Conservation (phyloP, 805 yeast genomes). For the Candida succiphila region DNA sequence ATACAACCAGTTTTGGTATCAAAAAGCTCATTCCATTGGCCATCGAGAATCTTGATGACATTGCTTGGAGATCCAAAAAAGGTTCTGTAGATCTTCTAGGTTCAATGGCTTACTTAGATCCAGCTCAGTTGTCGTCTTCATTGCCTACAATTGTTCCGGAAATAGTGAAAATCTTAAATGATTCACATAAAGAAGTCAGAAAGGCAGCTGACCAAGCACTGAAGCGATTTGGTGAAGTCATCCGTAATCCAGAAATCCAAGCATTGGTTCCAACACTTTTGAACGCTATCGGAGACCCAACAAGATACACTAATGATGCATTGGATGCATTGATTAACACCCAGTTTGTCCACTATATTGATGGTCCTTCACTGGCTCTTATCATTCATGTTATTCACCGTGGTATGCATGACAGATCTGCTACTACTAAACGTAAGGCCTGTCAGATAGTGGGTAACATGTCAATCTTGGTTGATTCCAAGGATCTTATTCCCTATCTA, state of each 20-base stretch:
- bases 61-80: conserved; percentile 93
- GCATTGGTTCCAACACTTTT: conserved; percentile 78
- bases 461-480: conserved; percentile 89
- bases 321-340: conserved; percentile 79
- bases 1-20: conserved; percentile 88
- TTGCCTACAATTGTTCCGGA: conserved; percentile 90
- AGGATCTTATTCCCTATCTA: conserved; percentile 79
- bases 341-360: conserved; percentile 94
- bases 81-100: conserved; percentile 96
- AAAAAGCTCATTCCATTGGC: conserved; percentile 88
- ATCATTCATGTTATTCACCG: conserved; percentile 91
- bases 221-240: conserved; percentile 92
- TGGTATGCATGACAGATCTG: conserved; percentile 94
- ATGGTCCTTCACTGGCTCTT: conserved; percentile 94
- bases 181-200: conserved; percentile 93
- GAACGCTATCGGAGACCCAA: conserved; percentile 93
- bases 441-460: conserved; percentile 98
- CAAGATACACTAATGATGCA: conserved; percentile 80
- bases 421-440: conserved; percentile 82
- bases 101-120: conserved; percentile 96
- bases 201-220: conserved; percentile 87
- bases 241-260: conserved; percentile 94
- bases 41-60: conserved; percentile 72
- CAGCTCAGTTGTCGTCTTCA: conserved; percentile 84
- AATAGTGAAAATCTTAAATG: conserved; percentile 89